Conservation (phyloP, 177 flowering plant genomes). For the Vitis hybrid region DNA sequence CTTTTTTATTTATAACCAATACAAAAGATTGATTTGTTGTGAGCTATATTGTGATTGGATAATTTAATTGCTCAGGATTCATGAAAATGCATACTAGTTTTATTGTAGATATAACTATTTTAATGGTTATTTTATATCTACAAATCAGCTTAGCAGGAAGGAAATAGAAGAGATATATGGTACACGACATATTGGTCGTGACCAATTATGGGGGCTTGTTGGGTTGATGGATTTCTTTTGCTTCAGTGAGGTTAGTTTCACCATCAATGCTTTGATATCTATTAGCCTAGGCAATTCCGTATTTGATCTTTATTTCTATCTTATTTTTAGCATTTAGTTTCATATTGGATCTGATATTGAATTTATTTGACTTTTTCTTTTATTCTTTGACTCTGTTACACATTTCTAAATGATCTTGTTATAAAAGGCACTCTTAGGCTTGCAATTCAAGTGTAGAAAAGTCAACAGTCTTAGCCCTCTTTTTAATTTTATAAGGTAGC, state of each 20-base stretch:
- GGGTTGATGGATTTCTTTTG: conserved; percentile 96
- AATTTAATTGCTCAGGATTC: no score
- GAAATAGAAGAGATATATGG: conserved; percentile 85
- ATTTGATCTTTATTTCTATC: not conserved
- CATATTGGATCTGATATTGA: not conserved
- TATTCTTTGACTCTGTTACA: not conserved
- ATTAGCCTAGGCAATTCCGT: not conserved
- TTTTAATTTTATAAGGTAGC: no score
- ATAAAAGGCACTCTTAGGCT: not conserved
- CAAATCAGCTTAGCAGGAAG: conserved; percentile 59
- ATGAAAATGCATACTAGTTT: no score
- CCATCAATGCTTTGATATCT: not conserved
- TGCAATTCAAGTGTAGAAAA: no score
- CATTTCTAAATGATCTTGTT: not conserved
- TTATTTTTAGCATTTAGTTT: not conserved
- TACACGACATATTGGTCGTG: conserved; percentile 90
- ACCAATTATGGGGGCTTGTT: conserved; percentile 87
- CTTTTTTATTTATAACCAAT: no score
- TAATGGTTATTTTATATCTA: not conserved
- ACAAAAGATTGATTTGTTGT: no score
- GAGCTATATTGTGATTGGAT: no score
- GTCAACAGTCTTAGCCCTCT: no score
- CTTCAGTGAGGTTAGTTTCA: conserved; percentile 79
- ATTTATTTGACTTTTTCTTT: not conserved
- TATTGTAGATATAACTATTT: no score